phyloP scores from a whole-genome alignment of 345 rosid species.

The Pelargonium nanum region DNA sequence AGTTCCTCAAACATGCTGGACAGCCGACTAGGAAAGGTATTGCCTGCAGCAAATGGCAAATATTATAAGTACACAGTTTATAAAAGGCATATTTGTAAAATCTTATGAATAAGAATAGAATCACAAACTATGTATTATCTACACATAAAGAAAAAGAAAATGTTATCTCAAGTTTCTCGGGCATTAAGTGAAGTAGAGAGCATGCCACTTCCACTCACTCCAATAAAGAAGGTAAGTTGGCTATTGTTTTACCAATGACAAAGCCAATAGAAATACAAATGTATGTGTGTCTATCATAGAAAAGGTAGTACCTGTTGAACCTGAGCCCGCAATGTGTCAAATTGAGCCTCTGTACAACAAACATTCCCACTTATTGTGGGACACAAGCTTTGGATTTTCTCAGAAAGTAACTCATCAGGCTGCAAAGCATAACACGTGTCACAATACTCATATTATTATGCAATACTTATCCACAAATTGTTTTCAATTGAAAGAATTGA shows the following conservation, averaged over 20 bases:
- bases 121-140: not conserved
- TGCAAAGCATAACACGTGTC: conserved; percentile 21
- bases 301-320: conserved; percentile 62
- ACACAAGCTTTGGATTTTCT: conserved; percentile 88
- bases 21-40: conserved; percentile 94
- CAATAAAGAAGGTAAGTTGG: no score
- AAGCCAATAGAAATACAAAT: not conserved
- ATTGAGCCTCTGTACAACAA: conserved; percentile 88
- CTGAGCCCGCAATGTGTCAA: conserved; percentile 73
- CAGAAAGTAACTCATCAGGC: conserved; percentile 83
- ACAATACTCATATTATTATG: conserved; percentile 4
- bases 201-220: no score
- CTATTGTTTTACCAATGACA: conserved; percentile 1
- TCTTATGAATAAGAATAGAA: not conserved
- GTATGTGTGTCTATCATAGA: not conserved
- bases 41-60: conserved; percentile 42
- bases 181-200: no score
- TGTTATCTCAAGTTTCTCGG: no score
- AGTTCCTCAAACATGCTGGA: conserved; percentile 97
- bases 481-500: not conserved
- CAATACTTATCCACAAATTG: not conserved
- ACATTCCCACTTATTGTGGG: conserved; percentile 83
- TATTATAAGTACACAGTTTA: not conserved
- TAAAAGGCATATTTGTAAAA: not conserved
- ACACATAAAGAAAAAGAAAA: no score